Conservation (phyloP, 2,329 filamentous ascomycete genomes). For the Blastomyces emzantsi region DNA sequence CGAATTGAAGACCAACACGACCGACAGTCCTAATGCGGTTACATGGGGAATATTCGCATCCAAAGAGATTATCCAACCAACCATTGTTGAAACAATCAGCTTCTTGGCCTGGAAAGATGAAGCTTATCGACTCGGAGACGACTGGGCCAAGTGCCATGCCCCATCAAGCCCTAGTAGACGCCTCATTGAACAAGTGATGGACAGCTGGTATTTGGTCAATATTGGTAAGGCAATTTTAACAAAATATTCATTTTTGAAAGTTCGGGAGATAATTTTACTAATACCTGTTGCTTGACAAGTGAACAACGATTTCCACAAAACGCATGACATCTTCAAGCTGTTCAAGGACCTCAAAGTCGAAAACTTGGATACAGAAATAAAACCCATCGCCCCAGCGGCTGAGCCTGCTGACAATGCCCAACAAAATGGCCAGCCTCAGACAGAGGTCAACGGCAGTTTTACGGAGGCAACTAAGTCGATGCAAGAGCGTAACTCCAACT, state of each 20-base stretch:
- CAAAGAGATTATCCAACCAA: conserved; percentile 98
- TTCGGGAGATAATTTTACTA: conserved; percentile 16
- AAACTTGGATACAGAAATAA: conserved; percentile 28
- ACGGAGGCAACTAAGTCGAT: background rate
- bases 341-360: conserved; percentile 60
- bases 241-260: background rate
- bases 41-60: conserved; percentile 99
- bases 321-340: conserved; percentile 70
- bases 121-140: conserved; percentile 81
- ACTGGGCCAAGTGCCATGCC: conserved; percentile 91
- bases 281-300: conserved; percentile 45
- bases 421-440: conserved; percentile 7
- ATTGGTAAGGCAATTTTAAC: conserved; percentile 57
- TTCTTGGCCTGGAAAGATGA: conserved; percentile 99
- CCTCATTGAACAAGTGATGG: conserved; percentile 74
- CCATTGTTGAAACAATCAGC: conserved; percentile 96
- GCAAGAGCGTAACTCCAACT: background rate
- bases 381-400: conserved; percentile 14
- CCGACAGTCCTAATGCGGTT: conserved; percentile 85
- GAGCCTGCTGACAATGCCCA: background rate
- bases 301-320: conserved; percentile 93
- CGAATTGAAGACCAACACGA: conserved; percentile 73
- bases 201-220: conserved; percentile 88
- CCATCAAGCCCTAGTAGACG: conserved; percentile 65
- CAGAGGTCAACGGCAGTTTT: conserved; percentile 1